Conservation (phyloP, 108 stramenopile genomes). For the Skeletonema tropicum region DNA sequence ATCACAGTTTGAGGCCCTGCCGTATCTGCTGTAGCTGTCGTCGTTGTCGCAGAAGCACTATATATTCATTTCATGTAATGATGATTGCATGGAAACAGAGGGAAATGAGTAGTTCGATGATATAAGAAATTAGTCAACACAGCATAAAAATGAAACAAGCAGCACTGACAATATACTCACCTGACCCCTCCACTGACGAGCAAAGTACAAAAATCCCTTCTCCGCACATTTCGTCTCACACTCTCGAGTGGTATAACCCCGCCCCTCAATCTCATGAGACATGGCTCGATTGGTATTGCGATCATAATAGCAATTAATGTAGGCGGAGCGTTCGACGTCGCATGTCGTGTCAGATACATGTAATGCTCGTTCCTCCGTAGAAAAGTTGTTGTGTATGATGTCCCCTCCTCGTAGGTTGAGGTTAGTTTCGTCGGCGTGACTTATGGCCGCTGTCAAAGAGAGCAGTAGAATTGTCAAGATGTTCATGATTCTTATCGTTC, state of each 20-base stretch:
- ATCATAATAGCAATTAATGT: constrained; percentile 16
- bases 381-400: too few relatives aligned
- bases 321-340: constrained; percentile 16
- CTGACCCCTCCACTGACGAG: constrained; percentile 3
- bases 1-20: constrained; percentile 15
- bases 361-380: not conserved
- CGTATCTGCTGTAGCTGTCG: constrained; percentile 13
- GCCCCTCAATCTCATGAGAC: not conserved
- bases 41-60: constrained; percentile 15
- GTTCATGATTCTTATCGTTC: not conserved
- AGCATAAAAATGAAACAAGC: not conserved
- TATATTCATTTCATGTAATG: not conserved
- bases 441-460: not conserved
- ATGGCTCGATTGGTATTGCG: constrained; percentile 18
- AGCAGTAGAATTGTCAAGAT: not conserved
- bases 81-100: too few relatives aligned
- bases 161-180: not conserved
- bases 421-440: not conserved
- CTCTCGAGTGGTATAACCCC: not conserved
- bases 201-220: constrained; percentile 4
- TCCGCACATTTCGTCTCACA: not conserved
- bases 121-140: too few relatives aligned
- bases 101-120: too few relatives aligned
- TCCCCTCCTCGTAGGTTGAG: not conserved
- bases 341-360: not conserved